Evolutionary conservation across 768 basidiomycete species (phyloP).

Genomic region (Rhodosporidiobolus sp.): DNA sequence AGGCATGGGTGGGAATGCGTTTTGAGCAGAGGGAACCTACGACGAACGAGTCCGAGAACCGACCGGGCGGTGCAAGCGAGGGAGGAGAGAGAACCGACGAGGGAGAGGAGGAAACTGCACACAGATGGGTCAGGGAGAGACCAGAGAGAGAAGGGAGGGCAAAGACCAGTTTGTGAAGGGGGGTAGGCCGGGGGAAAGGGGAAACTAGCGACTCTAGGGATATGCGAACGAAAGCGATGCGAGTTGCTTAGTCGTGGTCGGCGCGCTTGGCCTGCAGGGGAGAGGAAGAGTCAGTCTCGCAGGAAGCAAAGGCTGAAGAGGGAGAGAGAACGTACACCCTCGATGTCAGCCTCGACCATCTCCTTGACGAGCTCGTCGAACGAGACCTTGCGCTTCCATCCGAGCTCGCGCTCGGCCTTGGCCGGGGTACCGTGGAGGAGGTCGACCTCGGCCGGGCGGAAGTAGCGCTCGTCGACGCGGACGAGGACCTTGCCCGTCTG

Average conservation of each 20-base stretch:
- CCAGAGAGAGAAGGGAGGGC: not conserved
- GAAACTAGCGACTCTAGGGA: not conserved
- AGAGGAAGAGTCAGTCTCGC: not conserved
- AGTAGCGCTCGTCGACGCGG: conserved; percentile 81
- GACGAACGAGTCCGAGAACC: not conserved
- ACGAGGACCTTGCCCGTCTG: conserved; percentile 71
- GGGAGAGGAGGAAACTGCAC: not conserved
- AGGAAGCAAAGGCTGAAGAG: no score
- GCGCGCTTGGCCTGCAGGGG: conserved; percentile 33
- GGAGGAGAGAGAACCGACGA: not conserved
- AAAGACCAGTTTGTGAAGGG: no score
- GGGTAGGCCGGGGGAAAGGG: not conserved
- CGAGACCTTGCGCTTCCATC: conserved; percentile 82
- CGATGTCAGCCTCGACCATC: conserved; percentile 83
- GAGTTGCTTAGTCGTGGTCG: conserved; percentile 26
- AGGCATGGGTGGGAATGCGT: no score
- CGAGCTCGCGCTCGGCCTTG: conserved; percentile 82
- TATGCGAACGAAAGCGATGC: not conserved
- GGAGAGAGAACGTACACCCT: conserved; percentile 48
- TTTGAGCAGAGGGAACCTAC: not conserved
- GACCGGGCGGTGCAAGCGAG: not conserved
- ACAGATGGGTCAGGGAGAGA: not conserved
- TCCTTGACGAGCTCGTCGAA: conserved; percentile 83
- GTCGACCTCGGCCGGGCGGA: conserved; percentile 57
- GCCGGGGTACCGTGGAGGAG: conserved; percentile 80